phyloP scores from a whole-genome alignment of 176 grass and related monocot genomes.

The Oropetium thomaeum region DNA sequence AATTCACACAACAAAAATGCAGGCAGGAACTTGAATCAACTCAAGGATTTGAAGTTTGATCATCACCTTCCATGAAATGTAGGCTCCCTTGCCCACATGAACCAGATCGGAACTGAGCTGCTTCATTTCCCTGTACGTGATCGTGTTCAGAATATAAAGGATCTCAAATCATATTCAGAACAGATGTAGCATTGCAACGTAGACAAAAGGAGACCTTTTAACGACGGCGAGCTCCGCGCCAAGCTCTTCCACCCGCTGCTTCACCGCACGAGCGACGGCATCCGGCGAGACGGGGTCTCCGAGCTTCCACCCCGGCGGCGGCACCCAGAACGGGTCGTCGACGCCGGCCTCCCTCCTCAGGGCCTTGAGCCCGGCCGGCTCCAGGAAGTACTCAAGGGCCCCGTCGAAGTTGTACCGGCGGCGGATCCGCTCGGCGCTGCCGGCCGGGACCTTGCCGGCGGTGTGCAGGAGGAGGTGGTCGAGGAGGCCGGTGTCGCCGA shows the following conservation, averaged over 20 bases:
- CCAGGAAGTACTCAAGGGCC: constrained; percentile 71
- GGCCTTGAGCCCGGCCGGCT: constrained; percentile 57
- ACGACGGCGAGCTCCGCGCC: constrained; percentile 20
- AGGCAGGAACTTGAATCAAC: neutral
- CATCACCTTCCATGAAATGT: constrained; percentile 33
- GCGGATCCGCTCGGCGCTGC: constrained; percentile 44
- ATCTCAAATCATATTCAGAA: constrained; percentile 11
- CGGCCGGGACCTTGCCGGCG: constrained; percentile 39
- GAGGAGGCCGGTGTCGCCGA: constrained; percentile 79
- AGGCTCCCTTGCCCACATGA: constrained; percentile 24
- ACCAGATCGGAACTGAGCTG: constrained; percentile 27
- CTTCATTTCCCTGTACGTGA: constrained; percentile 33
- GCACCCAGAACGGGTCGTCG: constrained; percentile 54
- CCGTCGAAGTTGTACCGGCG: constrained; percentile 58
- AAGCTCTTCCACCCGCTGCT: constrained; percentile 40
- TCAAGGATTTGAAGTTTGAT: neutral
- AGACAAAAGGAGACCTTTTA: constrained; percentile 30
- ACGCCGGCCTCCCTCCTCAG: constrained; percentile 45
- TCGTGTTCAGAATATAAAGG: neutral
- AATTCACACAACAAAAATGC: neutral
- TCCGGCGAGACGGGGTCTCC: constrained; percentile 45
- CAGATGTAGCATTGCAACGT: neutral
- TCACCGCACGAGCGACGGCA: neutral
- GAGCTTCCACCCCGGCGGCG: constrained; percentile 62
- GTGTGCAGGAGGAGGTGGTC: constrained; percentile 77